Base-by-base conservation (phyloP, 495 filamentous ascomycete genomes). In the Daldinia childiae region DNA sequence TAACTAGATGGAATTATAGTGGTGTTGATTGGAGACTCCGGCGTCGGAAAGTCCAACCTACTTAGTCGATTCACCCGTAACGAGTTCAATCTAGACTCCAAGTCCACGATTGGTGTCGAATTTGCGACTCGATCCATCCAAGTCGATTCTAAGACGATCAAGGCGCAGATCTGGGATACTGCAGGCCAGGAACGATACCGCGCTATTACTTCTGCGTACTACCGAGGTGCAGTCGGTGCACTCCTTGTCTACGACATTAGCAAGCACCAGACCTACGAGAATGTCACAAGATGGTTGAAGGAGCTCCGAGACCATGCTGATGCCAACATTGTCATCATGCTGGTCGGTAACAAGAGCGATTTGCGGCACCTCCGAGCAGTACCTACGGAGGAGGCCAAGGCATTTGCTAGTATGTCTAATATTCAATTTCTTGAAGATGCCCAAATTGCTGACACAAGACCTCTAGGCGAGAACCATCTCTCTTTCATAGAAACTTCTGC, bases 261-360 rank as follows among this genome's bases (percentile, higher is more conserved):
- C 89, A 98, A 98, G 87, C 93, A 97, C 83, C 92, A 95, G 82
- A 98, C 96, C 50, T 99, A 97, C 81, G 95, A 98, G 83, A 98
- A 98, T 81, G 96, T 99, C 73, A 97, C 94, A 69, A 88, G 96
- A 79, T 99, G 96, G 96, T 85, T 99, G 85, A 98, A 98, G 85
- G 96, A 99, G 84, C 88, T 99, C 77, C 90, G 95, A 67, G 94
- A 97, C 77, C 95, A 99, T 82, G 96, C 96, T 72, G 96, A 99
- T 79, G 93, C 92, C 71, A 99, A 99, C 85, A 99, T 99, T 69
- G 96, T 99, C 66, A 99, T 99, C 81, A 98, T 99, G 95, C 84
- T 99, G 75, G 96, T 98, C 58, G 96, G 96, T 73, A 99, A 99
- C 88, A 99, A 99, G 91, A 98, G 95, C 79, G 96, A 99, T 97